phyloP scores from a whole-genome alignment of 306 rosid species.

The Rosa persica region DNA sequence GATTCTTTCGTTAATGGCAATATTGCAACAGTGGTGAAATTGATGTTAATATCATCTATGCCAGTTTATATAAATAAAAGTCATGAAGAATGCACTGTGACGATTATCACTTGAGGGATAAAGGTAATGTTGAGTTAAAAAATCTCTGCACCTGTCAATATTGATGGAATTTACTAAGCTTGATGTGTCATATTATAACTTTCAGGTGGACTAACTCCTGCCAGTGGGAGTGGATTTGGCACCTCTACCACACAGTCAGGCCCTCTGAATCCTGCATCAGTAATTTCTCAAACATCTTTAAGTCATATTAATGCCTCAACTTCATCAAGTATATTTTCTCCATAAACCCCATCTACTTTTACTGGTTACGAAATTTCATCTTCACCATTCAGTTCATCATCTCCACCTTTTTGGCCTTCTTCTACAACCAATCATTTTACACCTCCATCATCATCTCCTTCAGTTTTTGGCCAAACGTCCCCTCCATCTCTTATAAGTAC shows the following conservation, averaged over 20 bases:
- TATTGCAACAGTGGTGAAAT: constrained; percentile 47
- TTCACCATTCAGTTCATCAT: constrained; percentile 61
- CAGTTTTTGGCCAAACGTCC: constrained; percentile 31
- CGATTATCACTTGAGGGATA: constrained; percentile 89
- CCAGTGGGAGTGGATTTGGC: constrained; percentile 53
- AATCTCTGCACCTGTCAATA: background rate
- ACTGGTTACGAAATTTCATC: constrained; percentile 50
- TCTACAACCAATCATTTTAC: constrained; percentile 50
- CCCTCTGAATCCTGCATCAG: constrained; percentile 44
- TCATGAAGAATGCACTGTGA: constrained; percentile 95
- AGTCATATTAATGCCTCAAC: constrained; percentile 57
- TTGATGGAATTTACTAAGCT: constrained; percentile 10
- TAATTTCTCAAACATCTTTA: constrained; percentile 60
- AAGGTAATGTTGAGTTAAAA: constrained; percentile 38
- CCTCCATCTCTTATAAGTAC: constrained; percentile 43
- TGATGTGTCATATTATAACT: background rate
- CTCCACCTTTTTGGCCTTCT: constrained; percentile 41
- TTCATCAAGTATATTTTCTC: constrained; percentile 61
- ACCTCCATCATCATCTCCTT: constrained; percentile 27
- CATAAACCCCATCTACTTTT: constrained; percentile 41
- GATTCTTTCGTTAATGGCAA: constrained; percentile 43
- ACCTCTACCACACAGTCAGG: constrained; percentile 53
- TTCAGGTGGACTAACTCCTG: constrained; percentile 32
- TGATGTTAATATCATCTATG: constrained; percentile 94
- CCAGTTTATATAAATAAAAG: constrained; percentile 78